These are phyloP conservation scores for Xylaria arbuscula DNA, from an alignment of 2,329 filamentous ascomycete genomes.

Conservation along the genomic window DNA sequence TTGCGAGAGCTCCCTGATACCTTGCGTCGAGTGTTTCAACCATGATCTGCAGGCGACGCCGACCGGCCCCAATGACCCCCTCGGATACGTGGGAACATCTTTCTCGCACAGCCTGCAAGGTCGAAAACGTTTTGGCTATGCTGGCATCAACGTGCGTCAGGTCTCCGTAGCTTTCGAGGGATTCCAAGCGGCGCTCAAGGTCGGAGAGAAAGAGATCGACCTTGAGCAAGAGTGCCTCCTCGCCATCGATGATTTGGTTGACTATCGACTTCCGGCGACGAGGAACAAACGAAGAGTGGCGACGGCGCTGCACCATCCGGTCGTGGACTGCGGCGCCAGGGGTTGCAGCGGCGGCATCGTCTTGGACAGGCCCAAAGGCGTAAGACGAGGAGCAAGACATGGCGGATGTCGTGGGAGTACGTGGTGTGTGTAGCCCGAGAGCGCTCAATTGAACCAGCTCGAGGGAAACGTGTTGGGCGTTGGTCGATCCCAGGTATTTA, in stretches of 20 bases:
- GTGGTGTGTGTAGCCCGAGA: constrained; percentile 12
- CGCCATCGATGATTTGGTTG: constrained; percentile 69
- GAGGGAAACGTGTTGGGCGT: constrained; percentile 13
- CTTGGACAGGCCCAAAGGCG: constrained; percentile 50
- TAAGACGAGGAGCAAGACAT: constrained; percentile 50
- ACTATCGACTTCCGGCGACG: constrained; percentile 68
- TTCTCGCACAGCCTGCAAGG: constrained; percentile 85
- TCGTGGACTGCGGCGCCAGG: constrained; percentile 56
- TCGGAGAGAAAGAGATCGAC: constrained; percentile 86
- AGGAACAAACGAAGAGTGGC: constrained; percentile 68
- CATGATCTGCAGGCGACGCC: constrained; percentile 84
- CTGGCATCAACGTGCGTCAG: constrained; percentile 80
- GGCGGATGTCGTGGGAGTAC: constrained; percentile 33
- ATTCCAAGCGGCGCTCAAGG: constrained; percentile 85
- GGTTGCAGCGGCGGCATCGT: constrained; percentile 51
- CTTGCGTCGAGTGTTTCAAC: constrained; percentile 90
- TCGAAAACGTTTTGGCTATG: constrained; percentile 85
- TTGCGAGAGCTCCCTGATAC: constrained; percentile 86
- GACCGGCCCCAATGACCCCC: constrained; percentile 87
- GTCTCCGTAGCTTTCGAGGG: constrained; percentile 88
- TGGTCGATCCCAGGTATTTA: constrained; percentile 7
- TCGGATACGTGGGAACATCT: constrained; percentile 91
- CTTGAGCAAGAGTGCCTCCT: constrained; percentile 71
- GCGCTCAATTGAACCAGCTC: constrained; percentile 35
- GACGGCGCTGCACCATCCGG: constrained; percentile 56